Evolutionary conservation across 2,329 filamentous ascomycete species (phyloP), one percentile per base, ranked within the genome.

Genomic region (Coniochaeta sp.): DNA sequence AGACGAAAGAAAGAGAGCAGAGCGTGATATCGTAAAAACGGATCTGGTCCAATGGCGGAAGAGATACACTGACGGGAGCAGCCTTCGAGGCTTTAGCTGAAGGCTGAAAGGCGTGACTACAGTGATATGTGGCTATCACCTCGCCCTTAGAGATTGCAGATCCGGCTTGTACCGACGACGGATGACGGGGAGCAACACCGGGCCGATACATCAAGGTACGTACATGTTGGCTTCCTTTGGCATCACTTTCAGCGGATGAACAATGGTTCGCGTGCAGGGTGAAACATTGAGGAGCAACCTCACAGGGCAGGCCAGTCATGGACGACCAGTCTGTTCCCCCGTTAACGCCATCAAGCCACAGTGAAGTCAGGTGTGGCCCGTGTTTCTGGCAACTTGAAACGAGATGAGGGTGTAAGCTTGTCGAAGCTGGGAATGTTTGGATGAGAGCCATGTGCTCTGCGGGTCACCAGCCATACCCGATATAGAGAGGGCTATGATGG

Each of bases 1-100:
- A 61, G 59, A 62, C 50, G 57, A 55, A 56, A 60, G 54, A 60
- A 54, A 56, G 60, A 59, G 38, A 18, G 38, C 4, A 22, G 38
- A 26, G 20, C 49, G 52, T 27, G 47, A 49, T 51, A 53, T 46
- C 31, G 50, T 32, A 24, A 46, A 50, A 58, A 49, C 50, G 51
- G 50, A 27, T 30, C 12, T n/a, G 7, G n/a, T 16, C 52, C 49
- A 49, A 55, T 51, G 38, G 22, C 49, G 49, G 30, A 24, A 30
- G 38, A 42, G 50, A 49, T 45, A 38, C 52, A 51, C 47, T 45
- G 48, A 42, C 45, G 48, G 32, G 48, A 27, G 7, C 26, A 51
- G 48, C 53, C 52, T 28, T 54, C 48, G 51, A 52, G 52, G 53
- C 55, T 53, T 52, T 48, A 54, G 58, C 57, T 58, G 53, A 54